phyloP scores from a whole-genome alignment of 345 rosid genomes.

The Garcia nutans region DNA sequence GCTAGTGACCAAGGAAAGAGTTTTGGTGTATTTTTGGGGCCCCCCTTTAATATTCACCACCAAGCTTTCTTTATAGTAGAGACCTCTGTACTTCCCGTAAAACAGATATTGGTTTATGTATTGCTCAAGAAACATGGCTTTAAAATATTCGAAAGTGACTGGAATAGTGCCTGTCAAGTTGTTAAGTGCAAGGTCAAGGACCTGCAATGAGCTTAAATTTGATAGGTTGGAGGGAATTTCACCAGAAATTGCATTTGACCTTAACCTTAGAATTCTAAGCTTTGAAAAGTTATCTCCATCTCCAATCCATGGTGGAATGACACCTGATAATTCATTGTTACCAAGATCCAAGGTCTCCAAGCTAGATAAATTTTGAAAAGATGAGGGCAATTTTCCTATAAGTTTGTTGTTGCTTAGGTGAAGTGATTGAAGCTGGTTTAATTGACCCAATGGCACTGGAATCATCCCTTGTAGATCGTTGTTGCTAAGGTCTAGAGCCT shows the following conservation, averaged over 20 bases:
- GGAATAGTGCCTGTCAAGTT: constrained; percentile 42
- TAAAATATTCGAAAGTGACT: constrained; percentile 32
- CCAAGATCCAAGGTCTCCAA: constrained; percentile 42
- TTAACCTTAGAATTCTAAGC: constrained; percentile 20
- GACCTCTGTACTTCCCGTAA: constrained; percentile 30
- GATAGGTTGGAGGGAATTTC: constrained; percentile 16
- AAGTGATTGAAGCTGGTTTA: constrained; percentile 14
- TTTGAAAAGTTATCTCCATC: background rate
- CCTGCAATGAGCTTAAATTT: constrained; percentile 36
- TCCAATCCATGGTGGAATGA: constrained; percentile 38
- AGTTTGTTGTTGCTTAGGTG: constrained; percentile 16
- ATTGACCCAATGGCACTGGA: constrained; percentile 11
- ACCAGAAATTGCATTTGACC: constrained; percentile 22
- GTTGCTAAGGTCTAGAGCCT: constrained; percentile 16
- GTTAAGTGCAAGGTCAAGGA: constrained; percentile 47
- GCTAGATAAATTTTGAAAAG: constrained; percentile 33
- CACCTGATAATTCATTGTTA: constrained; percentile 34
- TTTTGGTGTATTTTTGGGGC: constrained; percentile 34
- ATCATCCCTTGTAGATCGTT: constrained; percentile 12
- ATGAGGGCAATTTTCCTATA: constrained; percentile 14
- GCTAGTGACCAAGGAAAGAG: constrained; percentile 48
- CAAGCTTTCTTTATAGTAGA: constrained; percentile 40
- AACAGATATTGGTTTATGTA: constrained; percentile 28
- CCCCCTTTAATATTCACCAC: constrained; percentile 29
- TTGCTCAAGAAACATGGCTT: constrained; percentile 38